Conservation (phyloP, 2,329 filamentous ascomycete species). For the Microsporum canis region DNA sequence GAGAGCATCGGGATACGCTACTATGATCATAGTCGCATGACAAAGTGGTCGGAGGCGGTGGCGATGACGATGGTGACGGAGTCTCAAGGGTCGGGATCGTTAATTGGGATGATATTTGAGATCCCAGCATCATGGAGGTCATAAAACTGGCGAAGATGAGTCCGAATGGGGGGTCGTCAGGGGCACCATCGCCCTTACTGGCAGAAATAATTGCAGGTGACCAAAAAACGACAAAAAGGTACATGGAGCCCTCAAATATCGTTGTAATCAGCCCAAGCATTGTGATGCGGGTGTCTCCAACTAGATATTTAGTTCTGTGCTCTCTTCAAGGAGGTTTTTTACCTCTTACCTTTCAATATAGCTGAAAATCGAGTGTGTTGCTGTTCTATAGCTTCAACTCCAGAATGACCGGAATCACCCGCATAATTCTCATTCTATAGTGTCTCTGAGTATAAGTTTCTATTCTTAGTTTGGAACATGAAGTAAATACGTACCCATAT, state of each 20-base stretch:
- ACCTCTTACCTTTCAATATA: background rate
- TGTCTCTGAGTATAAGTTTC: background rate
- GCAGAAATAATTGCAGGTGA: conserved; percentile 43
- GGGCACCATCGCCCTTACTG: conserved; percentile 16
- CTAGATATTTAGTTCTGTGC: background rate
- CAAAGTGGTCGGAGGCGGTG: background rate
- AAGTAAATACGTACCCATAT: conserved; percentile 12
- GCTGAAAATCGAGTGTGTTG: background rate
- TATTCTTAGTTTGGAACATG: background rate
- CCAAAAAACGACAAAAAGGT: conserved; percentile 54
- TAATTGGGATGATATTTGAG: conserved; percentile 40
- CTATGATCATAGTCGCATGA: conserved; percentile 12
- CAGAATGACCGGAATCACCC: background rate
- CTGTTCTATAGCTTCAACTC: background rate
- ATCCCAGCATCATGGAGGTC: conserved; percentile 50
- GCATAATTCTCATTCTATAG: background rate
- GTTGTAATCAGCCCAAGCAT: conserved; percentile 40
- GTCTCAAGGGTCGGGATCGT: conserved; percentile 7
- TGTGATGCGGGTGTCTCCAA: conserved; percentile 38
- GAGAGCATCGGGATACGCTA: conserved; percentile 21
- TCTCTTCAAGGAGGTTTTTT: background rate
- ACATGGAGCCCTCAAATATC: conserved; percentile 51
- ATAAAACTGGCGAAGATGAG: conserved; percentile 38
- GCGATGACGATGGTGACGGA: background rate
- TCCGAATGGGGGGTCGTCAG: conserved; percentile 34